Percentiles rank a stretch among this genome's conserved stretches.
Evolutionary conservation across 805 yeast species (phyloP).

Genomic region (Candida boidinii): DNA sequence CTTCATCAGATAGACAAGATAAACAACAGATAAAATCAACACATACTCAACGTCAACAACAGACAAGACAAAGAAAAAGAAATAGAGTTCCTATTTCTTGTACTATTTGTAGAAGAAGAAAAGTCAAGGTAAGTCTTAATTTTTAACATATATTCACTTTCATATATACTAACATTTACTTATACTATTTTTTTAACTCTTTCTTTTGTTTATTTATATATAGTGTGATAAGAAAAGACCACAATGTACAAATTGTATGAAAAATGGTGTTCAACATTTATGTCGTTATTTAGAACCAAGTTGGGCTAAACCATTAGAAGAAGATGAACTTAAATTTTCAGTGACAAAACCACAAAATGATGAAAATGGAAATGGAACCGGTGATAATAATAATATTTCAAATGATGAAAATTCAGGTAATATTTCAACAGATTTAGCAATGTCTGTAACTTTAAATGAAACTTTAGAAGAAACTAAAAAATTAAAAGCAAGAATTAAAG

Average conservation of each 20-base stretch:
- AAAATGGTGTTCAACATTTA: slow-evolving; percentile 49
- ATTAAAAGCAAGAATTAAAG: slow-evolving; percentile 17
- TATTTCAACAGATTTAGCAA: slow-evolving; percentile 5
- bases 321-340: slow-evolving; percentile 20
- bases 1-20: background rate
- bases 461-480: slow-evolving; percentile 13
- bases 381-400: background rate
- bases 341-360: too few relatives aligned
- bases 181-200: background rate
- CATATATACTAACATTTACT: too few relatives aligned
- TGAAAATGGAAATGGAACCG: background rate
- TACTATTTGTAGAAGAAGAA: slow-evolving; percentile 29
- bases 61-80: slow-evolving; percentile 20
- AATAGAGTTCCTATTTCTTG: slow-evolving; percentile 32
- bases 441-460: too few relatives aligned
- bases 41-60: background rate
- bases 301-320: slow-evolving; percentile 43
- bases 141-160: background rate
- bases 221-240: slow-evolving; percentile 38
- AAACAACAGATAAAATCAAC: background rate
- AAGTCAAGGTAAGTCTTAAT: slow-evolving; percentile 21
- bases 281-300: slow-evolving; percentile 51
- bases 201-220: background rate
- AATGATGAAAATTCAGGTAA: slow-evolving; percentile 2
- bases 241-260: slow-evolving; percentile 46